Conservation (phyloP, 345 rosid genomes). For the Gynandropsis gynandra region DNA sequence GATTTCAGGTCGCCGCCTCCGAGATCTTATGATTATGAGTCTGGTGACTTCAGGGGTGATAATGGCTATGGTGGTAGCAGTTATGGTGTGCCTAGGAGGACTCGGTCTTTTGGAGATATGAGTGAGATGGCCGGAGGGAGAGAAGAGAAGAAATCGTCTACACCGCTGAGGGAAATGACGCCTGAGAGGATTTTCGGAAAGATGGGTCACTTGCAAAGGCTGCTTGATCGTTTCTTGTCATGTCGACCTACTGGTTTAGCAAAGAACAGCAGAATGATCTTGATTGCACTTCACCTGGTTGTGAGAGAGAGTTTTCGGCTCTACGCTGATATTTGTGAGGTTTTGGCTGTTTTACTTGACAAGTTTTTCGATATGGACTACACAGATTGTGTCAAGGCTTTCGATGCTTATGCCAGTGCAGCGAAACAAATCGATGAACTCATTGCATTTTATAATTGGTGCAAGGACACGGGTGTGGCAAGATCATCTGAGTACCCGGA, state of each 20-base stretch:
- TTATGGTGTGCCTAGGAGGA: slow-evolving; percentile 45
- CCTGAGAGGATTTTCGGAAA: slow-evolving; percentile 70
- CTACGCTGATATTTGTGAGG: slow-evolving; percentile 76
- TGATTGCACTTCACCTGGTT: slow-evolving; percentile 61
- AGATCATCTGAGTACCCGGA: slow-evolving; percentile 93
- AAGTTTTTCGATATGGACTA: slow-evolving; percentile 85
- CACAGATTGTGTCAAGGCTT: slow-evolving; percentile 67
- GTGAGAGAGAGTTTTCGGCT: slow-evolving; percentile 83
- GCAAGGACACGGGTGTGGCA: slow-evolving; percentile 67
- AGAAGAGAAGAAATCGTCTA: slow-evolving; percentile 34
- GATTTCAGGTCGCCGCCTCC: slow-evolving; percentile 73
- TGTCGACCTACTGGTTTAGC: slow-evolving; percentile 87
- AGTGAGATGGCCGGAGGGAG: slow-evolving; percentile 43
- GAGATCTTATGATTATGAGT: slow-evolving; percentile 49
- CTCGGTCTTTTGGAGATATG: slow-evolving; percentile 65
- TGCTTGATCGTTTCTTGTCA: slow-evolving; percentile 70
- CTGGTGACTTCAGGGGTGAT: slow-evolving; percentile 34
- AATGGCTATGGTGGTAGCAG: slow-evolving; percentile 25
- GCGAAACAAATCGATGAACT: slow-evolving; percentile 86
- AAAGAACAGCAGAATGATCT: slow-evolving; percentile 54
- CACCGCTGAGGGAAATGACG: slow-evolving; percentile 71
- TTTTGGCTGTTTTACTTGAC: slow-evolving; percentile 71
- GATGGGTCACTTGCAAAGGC: slow-evolving; percentile 80
- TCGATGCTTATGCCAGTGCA: slow-evolving; percentile 62
- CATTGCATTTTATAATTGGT: slow-evolving; percentile 63